Evolutionary conservation across 2,329 filamentous ascomycete species (phyloP).

Genomic region (Aspergillus texensis): DNA sequence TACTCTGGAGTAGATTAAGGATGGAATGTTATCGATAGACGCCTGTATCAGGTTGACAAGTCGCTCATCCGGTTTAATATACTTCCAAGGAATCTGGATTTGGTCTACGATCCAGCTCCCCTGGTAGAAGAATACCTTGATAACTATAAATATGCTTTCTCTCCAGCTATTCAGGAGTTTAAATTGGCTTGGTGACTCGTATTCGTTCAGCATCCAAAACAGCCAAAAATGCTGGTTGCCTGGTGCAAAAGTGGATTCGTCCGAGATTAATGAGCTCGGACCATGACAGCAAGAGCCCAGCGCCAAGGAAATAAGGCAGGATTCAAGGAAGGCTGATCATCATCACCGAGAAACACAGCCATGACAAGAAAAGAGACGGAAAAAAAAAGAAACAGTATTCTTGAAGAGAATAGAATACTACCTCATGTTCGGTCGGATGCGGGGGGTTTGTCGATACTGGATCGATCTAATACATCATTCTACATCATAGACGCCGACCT

Average conservation of each 20-base stretch:
- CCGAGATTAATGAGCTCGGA: conserved; percentile 6
- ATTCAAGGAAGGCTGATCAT: conserved; percentile 5
- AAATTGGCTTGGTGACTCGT: conserved; percentile 1
- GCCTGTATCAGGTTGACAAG: not conserved
- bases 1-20: not conserved
- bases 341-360: conserved; percentile 1
- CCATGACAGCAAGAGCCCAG: conserved; percentile 4
- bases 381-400: not conserved
- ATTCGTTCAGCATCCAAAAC: not conserved
- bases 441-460: not conserved
- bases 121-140: not conserved
- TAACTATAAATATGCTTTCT: conserved; percentile 3
- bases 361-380: not conserved
- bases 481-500: conserved; percentile 11
- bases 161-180: not conserved
- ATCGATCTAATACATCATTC: conserved; percentile 12
- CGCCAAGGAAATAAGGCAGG: conserved; percentile 8
- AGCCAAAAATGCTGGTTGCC: conserved; percentile 3
- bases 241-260: conserved; percentile 4
- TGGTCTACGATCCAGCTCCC: not conserved
- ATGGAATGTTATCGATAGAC: not conserved
- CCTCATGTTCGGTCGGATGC: conserved; percentile 3
- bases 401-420: not conserved
- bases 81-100: not conserved
- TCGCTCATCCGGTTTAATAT: not conserved